Percentiles rank a stretch among this genome's conserved stretches.
phyloP scores from a whole-genome alignment of 176 grass and related monocot species.

The Neostapfia colusana region DNA sequence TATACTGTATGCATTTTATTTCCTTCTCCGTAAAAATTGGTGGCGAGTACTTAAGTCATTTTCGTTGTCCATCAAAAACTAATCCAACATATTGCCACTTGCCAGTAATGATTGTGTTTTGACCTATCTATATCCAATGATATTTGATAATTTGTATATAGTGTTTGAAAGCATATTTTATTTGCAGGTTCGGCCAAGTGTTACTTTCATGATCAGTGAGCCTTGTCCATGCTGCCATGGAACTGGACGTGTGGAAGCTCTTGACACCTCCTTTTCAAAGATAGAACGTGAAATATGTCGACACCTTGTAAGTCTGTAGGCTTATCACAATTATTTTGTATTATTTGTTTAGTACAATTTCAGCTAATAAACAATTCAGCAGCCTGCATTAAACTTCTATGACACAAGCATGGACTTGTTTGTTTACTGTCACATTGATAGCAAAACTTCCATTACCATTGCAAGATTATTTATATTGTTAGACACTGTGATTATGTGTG shows the following conservation, averaged over 20 bases:
- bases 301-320: conserved; percentile 62
- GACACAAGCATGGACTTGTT: neutral
- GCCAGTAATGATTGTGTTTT: no score
- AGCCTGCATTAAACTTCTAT: neutral
- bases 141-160: conserved; percentile 19
- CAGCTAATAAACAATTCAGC: neutral
- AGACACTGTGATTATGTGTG: no score
- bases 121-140: neutral
- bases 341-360: neutral
- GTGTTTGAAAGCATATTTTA: conserved; percentile 25
- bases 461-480: neutral
- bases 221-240: conserved; percentile 81
- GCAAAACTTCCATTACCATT: neutral
- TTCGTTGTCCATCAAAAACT: neutral
- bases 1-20: neutral
- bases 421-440: neutral
- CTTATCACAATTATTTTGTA: conserved; percentile 6
- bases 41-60: conserved; percentile 6
- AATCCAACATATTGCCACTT: neutral
- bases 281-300: conserved; percentile 86
- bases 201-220: conserved; percentile 96
- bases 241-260: conserved; percentile 81
- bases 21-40: neutral
- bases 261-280: conserved; percentile 87
- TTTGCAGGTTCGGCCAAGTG: conserved; percentile 90